Base-by-base conservation (phyloP, 225 moss, liverwort and hornwort genomes). In the Neckera pumila region DNA sequence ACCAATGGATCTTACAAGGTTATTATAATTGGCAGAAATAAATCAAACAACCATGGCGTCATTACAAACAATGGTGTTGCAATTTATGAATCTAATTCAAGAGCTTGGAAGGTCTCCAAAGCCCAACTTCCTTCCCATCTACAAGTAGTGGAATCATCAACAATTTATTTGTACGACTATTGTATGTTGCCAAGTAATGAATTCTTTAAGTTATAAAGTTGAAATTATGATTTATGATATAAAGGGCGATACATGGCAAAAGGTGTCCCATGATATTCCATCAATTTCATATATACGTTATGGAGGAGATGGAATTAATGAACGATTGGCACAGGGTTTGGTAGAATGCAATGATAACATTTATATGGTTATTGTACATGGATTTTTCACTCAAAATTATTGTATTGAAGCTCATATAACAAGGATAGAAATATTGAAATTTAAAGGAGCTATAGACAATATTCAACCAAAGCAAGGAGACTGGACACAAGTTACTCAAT, bases 241-340 rank as follows among this genome's bases (percentile, higher is more conserved):
- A 6, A 77, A 54, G 1, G 15, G 10, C 2, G 2, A 77, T 77
- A 15, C 1, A 14, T 77, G 54, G 77, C 56, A 53, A n/a, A 47
- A 73, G 30, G 3, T 73, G 6, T 9, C 0, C 30, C 73, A 73
- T 30, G 28, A 47, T 22, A 30, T 73, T 45, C 45, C 73, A 73
- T 45, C 17, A 47, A 73, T 45, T 28, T 73, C 7, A 17, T 17
- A 45, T 30, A 11, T 30, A 30, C 4, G 1, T 18, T 47, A 47
- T 7, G 19, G 31, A 30, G 30, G 47, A 47, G 74, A 18, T 8
- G 74, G 18, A 47, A 19, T 74, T 1, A 74, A 0, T 47, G 47
- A 31, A 2, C 7, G 1, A 31, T 31, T 74, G 19, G 30, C 0
- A 1, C 18, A 47, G 19, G 11, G 47, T 31, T 0, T 47, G 0